phyloP scores from a whole-genome alignment of 805 yeast species.

The Saturnispora serradocipensis region DNA sequence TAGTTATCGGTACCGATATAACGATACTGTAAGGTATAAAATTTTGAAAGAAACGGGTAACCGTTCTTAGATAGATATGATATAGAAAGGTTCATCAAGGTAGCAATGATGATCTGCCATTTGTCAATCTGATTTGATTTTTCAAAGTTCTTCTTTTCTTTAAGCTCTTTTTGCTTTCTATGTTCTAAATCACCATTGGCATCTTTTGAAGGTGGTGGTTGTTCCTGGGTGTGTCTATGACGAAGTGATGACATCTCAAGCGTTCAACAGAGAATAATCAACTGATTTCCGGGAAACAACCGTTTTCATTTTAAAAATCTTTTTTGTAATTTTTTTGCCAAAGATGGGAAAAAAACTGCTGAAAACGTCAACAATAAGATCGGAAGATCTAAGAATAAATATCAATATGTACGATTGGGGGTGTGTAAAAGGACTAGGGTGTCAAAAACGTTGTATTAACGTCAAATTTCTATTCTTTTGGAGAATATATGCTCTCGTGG shows the following conservation, averaged over 20 bases:
- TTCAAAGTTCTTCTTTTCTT: conserved; percentile 3
- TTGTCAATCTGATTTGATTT: conserved; percentile 14
- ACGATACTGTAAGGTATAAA: conserved; percentile 34
- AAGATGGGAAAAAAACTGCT: neutral
- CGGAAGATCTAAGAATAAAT: neutral
- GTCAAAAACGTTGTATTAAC: no score
- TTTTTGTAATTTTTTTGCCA: conserved; percentile 1
- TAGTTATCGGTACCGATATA: conserved; percentile 29
- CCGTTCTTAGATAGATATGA: conserved; percentile 13
- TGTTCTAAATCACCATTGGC: neutral
- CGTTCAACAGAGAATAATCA: neutral
- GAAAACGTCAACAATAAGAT: neutral
- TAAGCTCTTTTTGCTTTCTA: neutral
- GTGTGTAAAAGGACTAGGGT: no score
- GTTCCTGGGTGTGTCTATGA: neutral
- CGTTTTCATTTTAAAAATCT: neutral
- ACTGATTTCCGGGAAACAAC: neutral
- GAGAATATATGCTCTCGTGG: no score
- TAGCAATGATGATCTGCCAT: conserved; percentile 16
- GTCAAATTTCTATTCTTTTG: no score
- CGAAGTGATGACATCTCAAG: neutral
- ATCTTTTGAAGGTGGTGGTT: neutral
- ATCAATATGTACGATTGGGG: no score
- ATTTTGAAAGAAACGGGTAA: conserved; percentile 26
- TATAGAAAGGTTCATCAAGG: conserved; percentile 13